Evolutionary conservation across 306 rosid genomes (phyloP), one percentile per base, ranked within the genome.

Genomic region (Canavalia gladiata): DNA sequence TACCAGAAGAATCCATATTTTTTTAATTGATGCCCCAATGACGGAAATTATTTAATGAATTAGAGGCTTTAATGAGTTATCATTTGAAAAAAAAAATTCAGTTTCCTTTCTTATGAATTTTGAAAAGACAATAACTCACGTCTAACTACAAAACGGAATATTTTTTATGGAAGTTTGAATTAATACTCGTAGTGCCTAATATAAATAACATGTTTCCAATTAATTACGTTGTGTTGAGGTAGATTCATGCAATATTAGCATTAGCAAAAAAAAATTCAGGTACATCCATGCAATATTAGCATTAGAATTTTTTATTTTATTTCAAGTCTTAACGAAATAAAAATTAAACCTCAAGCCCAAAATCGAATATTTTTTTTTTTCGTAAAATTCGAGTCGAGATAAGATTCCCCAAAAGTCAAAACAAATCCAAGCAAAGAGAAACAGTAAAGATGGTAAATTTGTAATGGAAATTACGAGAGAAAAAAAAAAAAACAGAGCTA

Each of bases 1-100:
- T 33, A 64, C 39, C 66, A 69, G 78, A 74, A 25, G 41, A 65
- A 64, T 37, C 63, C 75, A 87, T 75, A 31, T 45, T 82, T 78
- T 52, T 49, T 50, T 55, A 41, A 67, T 75, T 65, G 13, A 41
- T 60, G 71, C 55, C 74, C 79, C 64, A 4, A 2, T 67, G 43
- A 41, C 52, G 55, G 2, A 31, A 57, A 18, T 62, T 45, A 59
- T 35, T 33, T 34, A 54, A 59, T 67, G 30, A 49, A 18, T 31
- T 70, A 67, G 66, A 66, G 72, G 50, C 52, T 64, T 75, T 30
- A 63, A 68, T 70, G 76, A 75, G 41, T 79, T 76, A 75, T 47
- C 18, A 28, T 63, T 55, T 39, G 39, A 54, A 54, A 47, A 12
- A 31, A 39, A 34, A 45, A 10, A 34, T 1, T 6, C 42, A 52